phyloP scores from a whole-genome alignment of 1,284 basidiomycete species.

The Ustilago nuda region DNA sequence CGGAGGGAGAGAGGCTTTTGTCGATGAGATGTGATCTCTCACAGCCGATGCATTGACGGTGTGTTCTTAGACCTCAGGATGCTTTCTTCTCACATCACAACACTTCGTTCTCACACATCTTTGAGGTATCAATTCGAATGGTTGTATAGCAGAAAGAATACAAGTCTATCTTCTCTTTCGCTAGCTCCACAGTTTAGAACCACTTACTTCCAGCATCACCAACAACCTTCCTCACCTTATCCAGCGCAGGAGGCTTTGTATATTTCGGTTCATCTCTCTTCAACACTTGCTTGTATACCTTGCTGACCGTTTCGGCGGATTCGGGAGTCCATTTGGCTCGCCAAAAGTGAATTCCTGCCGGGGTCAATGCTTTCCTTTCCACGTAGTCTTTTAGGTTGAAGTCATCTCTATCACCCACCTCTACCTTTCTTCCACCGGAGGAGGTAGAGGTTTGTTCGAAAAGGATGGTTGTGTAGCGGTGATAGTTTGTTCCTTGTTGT shows the following conservation, averaged over 20 bases:
- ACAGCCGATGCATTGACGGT: no score
- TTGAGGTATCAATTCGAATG: no score
- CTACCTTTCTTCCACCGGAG: no score
- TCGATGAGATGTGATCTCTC: no score
- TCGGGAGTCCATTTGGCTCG: conserved; percentile 76
- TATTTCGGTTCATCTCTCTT: conserved; percentile 17
- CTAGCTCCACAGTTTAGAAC: conserved; percentile 15
- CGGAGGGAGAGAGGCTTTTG: no score
- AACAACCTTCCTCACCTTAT: conserved; percentile 37
- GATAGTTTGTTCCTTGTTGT: conserved; percentile 83
- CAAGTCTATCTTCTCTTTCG: no score
- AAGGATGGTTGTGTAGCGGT: conserved; percentile 83
- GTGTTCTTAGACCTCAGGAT: no score
- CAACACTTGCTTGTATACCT: conserved; percentile 77
- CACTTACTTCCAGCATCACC: conserved; percentile 39
- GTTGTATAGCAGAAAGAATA: no score
- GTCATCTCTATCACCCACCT: conserved; percentile 71
- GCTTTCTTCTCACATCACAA: no score
- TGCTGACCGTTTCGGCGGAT: conserved; percentile 74
- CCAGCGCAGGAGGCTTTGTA: conserved; percentile 22
- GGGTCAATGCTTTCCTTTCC: conserved; percentile 74
- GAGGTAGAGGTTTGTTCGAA: conserved; percentile 75
- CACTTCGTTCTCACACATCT: no score
- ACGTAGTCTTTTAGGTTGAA: conserved; percentile 79
- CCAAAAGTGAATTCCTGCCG: conserved; percentile 82